Conservation (phyloP, 2,329 filamentous ascomycete genomes). For the Talaromyces sp. region DNA sequence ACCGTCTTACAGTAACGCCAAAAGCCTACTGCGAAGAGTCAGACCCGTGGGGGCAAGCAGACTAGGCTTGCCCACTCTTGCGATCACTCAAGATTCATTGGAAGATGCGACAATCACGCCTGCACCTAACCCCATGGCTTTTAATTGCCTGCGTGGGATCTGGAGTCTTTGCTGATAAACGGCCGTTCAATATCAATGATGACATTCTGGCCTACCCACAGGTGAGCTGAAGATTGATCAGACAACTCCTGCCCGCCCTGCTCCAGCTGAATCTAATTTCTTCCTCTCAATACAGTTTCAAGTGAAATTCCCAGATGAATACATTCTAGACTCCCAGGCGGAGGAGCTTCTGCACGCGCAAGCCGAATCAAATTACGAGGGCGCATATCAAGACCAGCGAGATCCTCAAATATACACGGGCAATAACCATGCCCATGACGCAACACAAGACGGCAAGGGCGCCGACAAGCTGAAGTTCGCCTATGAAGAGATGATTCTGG, state of each 20-base stretch:
- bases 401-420: slow-evolving; percentile 31
- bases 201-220: slow-evolving; percentile 86
- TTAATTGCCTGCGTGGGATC: slow-evolving; percentile 35
- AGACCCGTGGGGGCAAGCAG: neutral
- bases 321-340: slow-evolving; percentile 72
- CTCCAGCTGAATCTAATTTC: neutral
- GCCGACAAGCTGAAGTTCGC: slow-evolving; percentile 19
- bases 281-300: slow-evolving; percentile 66
- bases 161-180: slow-evolving; percentile 54
- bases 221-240: slow-evolving; percentile 60
- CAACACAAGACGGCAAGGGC: slow-evolving; percentile 52
- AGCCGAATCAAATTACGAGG: slow-evolving; percentile 16
- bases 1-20: neutral
- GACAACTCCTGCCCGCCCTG: neutral
- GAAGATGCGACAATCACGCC: slow-evolving; percentile 31
- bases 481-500: slow-evolving; percentile 76
- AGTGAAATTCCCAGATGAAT: slow-evolving; percentile 72
- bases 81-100: neutral
- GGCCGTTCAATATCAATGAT: slow-evolving; percentile 81
- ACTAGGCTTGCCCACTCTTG: neutral
- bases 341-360: slow-evolving; percentile 54
- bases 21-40: neutral
- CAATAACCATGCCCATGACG: slow-evolving; percentile 52
- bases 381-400: slow-evolving; percentile 18
- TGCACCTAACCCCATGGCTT: slow-evolving; percentile 32